A percentile compares a stretch with the other conserved stretches of the same genome.
These are phyloP conservation scores for Lumnitzera racemosa DNA, from an alignment of 345 rosid species.

Conservation along the genomic window DNA sequence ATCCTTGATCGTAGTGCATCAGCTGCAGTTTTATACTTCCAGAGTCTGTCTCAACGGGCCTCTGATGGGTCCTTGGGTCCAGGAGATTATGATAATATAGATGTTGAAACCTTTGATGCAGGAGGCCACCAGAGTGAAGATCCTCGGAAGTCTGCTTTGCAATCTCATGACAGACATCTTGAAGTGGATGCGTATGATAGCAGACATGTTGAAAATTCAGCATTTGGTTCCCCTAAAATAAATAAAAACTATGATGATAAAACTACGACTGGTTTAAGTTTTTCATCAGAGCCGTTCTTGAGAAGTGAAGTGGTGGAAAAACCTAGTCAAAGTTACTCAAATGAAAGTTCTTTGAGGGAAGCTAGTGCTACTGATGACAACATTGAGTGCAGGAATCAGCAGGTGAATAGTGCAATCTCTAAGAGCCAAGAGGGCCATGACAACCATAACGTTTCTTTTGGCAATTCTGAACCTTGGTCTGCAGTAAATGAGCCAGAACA, in stretches of 20 bases:
- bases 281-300: background rate
- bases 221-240: conserved; percentile 7
- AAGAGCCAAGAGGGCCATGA: conserved; percentile 24
- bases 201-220: conserved; percentile 21
- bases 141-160: conserved; percentile 5
- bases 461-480: conserved; percentile 29
- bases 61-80: conserved; percentile 28
- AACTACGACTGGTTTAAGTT: conserved; percentile 16
- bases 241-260: conserved; percentile 13
- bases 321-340: conserved; percentile 22
- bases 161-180: conserved; percentile 17
- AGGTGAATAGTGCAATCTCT: conserved; percentile 13
- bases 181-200: conserved; percentile 19
- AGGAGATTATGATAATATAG: conserved; percentile 31
- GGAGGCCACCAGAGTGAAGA: conserved; percentile 29
- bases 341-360: conserved; percentile 11
- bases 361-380: conserved; percentile 23
- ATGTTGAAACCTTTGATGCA: conserved; percentile 28
- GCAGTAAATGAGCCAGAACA: conserved; percentile 23
- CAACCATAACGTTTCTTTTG: conserved; percentile 21
- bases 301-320: conserved; percentile 19
- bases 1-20: conserved; percentile 74
- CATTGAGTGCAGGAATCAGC: conserved; percentile 18
- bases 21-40: conserved; percentile 63
- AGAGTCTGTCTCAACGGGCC: conserved; percentile 32